Evolutionary conservation across 352 stramenopile genomes (phyloP), one percentile per base, ranked within the genome.

Genomic region (Phytophthora sp.): DNA sequence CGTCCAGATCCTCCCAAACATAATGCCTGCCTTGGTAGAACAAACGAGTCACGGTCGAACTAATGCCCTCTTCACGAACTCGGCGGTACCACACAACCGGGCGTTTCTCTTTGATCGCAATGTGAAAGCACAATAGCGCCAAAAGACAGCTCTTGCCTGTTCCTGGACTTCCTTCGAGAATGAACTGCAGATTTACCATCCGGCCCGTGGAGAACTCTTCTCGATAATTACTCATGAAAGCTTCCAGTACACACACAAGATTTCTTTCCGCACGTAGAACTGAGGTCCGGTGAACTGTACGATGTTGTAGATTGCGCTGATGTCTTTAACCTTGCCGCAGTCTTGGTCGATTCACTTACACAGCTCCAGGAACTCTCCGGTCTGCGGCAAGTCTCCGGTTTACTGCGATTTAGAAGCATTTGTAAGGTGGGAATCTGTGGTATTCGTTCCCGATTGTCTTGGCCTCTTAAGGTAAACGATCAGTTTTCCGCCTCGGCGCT

Each of bases 91-190:
- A 56, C 13, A 65, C 12, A 13, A 59, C 56, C 8, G 46, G 37
- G 21, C 5, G 5, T 24, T 58, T 31, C 7, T 38, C 3, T 6
- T 32, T 6, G 5, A 58, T 12, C 7, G 37, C 45, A 3, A 65
- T 26, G 46, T 54, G 53, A 10, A 65, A 59, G 17, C 56, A 66
- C 0, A 66, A 2, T 17, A 66, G 35, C 0, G 31, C 46, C 38
- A 66, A 42, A 2, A 66, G 43, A 26, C 49, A 57, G n/a, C 49
- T 57, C 35, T 57, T 57, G 20, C 49, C 49, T 11, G 26, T 28
- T 15, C 49, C 35, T 21, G 35, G 35, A 30, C 35, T 39, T 17
- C 49, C 49, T n/a, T 48, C 18, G 15, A 57, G 24, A 46, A 41
- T 28, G 12, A 57, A 57, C 35, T 57, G 49, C 49, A 23, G 38